Conservation (phyloP, 2,329 filamentous ascomycete genomes). For the Xylaria sp. region DNA sequence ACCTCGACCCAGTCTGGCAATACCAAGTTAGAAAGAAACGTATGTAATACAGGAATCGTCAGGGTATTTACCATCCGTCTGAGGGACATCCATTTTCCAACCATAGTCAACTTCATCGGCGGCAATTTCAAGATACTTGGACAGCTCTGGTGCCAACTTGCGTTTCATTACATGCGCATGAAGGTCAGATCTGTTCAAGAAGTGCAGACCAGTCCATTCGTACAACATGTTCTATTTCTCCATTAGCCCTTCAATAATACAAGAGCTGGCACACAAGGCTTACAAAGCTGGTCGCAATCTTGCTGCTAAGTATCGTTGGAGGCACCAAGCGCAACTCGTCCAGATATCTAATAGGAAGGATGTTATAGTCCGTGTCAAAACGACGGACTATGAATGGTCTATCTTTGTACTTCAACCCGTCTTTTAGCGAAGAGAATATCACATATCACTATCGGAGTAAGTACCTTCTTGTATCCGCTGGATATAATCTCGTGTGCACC, state of each 20-base stretch:
- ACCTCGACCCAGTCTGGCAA: slow-evolving; percentile 21
- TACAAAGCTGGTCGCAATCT: slow-evolving; percentile 8
- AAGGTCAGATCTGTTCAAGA: slow-evolving; percentile 11
- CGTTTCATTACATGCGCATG: slow-evolving; percentile 14
- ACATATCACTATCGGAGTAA: background rate
- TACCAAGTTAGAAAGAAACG: background rate
- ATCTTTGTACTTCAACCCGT: background rate
- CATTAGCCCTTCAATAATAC: background rate
- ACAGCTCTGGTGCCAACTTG: slow-evolving; percentile 15
- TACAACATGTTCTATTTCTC: background rate
- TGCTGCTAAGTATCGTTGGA: slow-evolving; percentile 9
- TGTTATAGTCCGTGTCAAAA: slow-evolving; percentile 3
- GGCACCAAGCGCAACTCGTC: slow-evolving; percentile 9
- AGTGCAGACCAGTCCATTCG: slow-evolving; percentile 6
- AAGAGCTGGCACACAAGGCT: background rate
- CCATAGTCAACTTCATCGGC: slow-evolving; percentile 8
- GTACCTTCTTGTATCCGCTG: slow-evolving; percentile 2
- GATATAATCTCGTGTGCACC: background rate
- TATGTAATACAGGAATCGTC: background rate
- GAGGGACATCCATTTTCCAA: slow-evolving; percentile 10
- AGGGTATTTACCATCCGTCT: background rate
- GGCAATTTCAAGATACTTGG: slow-evolving; percentile 9
- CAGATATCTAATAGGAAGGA: slow-evolving; percentile 10
- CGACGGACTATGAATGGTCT: slow-evolving; percentile 2
- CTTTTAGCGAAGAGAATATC: background rate